Evolutionary conservation across 306 rosid species (phyloP).

Genomic region (Hippophae gyantsensis): DNA sequence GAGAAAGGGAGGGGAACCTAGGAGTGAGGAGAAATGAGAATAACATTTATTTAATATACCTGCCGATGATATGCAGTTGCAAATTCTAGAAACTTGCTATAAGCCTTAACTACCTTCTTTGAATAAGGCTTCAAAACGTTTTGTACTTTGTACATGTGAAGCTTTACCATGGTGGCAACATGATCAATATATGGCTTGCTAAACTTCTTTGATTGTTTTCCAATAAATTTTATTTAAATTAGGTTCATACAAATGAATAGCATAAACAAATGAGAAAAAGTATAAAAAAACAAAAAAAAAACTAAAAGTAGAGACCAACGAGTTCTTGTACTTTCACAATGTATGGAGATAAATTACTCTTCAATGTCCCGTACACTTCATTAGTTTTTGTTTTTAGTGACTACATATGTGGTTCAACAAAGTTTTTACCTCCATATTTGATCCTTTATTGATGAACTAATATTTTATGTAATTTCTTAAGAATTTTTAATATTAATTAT

Average conservation of each 20-base stretch:
- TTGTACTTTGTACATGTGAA: constrained; percentile 65
- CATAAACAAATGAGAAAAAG: constrained; percentile 8
- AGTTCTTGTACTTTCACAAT: constrained; percentile 47
- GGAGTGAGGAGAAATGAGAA: too few relatives aligned
- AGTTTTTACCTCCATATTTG: constrained; percentile 47
- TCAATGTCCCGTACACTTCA: constrained; percentile 59
- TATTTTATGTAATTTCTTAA: too few relatives aligned
- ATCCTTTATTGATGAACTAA: constrained; percentile 37
- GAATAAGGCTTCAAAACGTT: constrained; percentile 68
- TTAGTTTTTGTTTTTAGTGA: constrained; percentile 37
- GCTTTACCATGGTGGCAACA: constrained; percentile 63
- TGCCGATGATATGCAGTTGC: constrained; percentile 72
- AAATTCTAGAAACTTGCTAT: constrained; percentile 65
- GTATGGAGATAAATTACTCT: constrained; percentile 55
- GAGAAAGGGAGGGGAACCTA: too few relatives aligned
- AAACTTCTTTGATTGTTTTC: constrained; percentile 68
- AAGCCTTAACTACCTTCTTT: constrained; percentile 43
- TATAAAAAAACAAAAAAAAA: constrained; percentile 9
- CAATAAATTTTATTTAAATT: constrained; percentile 8
- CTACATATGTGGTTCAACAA: constrained; percentile 62
- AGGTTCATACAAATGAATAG: constrained; percentile 15
- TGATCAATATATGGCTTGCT: constrained; percentile 88
- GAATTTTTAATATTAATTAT: too few relatives aligned
- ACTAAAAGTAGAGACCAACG: constrained; percentile 79
- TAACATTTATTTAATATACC: constrained; percentile 26